A percentile compares a stretch with the other conserved stretches of the same genome.
Conservation (phyloP, 495 filamentous ascomycete genomes). For the Umbilicaria muhlenbergii region DNA sequence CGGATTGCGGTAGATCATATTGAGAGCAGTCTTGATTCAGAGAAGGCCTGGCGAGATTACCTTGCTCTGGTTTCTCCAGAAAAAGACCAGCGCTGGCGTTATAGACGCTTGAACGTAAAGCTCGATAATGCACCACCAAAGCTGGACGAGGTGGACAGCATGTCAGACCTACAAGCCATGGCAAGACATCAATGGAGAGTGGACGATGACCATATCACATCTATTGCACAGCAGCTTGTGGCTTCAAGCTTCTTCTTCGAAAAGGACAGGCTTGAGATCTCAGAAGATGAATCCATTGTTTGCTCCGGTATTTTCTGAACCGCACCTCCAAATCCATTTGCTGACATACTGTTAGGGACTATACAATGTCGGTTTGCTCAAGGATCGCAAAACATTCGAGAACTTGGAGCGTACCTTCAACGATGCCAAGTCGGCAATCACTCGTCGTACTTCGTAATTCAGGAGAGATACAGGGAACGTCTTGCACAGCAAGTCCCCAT, state of each 20-base stretch:
- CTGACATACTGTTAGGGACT: background rate
- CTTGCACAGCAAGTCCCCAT: constrained; percentile 1
- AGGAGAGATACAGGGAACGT: constrained; percentile 4
- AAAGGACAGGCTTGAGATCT: background rate
- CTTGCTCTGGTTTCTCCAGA: constrained; percentile 3
- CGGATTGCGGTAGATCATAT: constrained; percentile 8
- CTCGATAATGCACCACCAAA: constrained; percentile 5
- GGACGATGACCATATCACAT: background rate
- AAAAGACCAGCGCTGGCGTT: background rate
- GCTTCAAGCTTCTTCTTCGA: constrained; percentile 11
- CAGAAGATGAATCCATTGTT: background rate
- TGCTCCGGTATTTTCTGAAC: background rate
- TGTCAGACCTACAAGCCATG: background rate
- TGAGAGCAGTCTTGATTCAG: constrained; percentile 6
- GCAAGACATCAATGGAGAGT: background rate
- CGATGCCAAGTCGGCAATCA: background rate
- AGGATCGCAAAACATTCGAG: constrained; percentile 4
- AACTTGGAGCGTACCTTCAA: constrained; percentile 7
- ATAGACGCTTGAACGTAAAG: constrained; percentile 7
- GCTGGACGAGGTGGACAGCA: constrained; percentile 6
- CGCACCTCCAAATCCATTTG: background rate
- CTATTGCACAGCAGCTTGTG: constrained; percentile 4
- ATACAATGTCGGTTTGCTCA: constrained; percentile 4
- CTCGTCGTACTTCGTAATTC: constrained; percentile 7
- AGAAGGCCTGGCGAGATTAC: constrained; percentile 7